These are phyloP conservation scores for Cymbopogon flexuosus DNA, from an alignment of 202 grass and related monocot genomes.

Conservation along the genomic window DNA sequence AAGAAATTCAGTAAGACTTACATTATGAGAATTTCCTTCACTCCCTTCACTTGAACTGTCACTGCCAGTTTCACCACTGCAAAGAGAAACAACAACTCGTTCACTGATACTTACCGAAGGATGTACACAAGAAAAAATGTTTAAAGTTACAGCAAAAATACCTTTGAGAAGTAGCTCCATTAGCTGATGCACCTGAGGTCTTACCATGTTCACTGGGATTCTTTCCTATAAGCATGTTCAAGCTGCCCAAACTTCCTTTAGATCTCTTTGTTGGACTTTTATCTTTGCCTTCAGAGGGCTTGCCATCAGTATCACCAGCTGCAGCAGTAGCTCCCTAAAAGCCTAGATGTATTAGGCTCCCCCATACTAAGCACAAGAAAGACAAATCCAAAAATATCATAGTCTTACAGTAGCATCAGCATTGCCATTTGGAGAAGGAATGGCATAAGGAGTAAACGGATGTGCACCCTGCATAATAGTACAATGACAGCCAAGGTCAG, in stretches of 20 bases:
- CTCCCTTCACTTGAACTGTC: slow-evolving; percentile 87
- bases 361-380: slow-evolving; percentile 10
- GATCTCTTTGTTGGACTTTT: slow-evolving; percentile 77
- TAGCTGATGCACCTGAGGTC: slow-evolving; percentile 70
- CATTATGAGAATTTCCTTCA: slow-evolving; percentile 86
- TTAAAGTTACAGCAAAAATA: slow-evolving; percentile 41
- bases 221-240: slow-evolving; percentile 90
- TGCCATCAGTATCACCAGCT: slow-evolving; percentile 56
- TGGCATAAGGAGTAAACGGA: slow-evolving; percentile 75
- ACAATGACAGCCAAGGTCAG: slow-evolving; percentile 26
- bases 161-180: slow-evolving; percentile 70
- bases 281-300: slow-evolving; percentile 75
- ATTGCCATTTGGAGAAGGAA: slow-evolving; percentile 64
- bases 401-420: slow-evolving; percentile 74
- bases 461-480: slow-evolving; percentile 58
- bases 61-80: slow-evolving; percentile 78
- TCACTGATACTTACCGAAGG: slow-evolving; percentile 28
- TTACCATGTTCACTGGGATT: slow-evolving; percentile 58
- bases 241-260: slow-evolving; percentile 93
- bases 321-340: slow-evolving; percentile 59
- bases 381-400: slow-evolving; percentile 1
- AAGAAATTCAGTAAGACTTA: slow-evolving; percentile 31
- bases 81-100: slow-evolving; percentile 30
- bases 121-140: slow-evolving; percentile 13
- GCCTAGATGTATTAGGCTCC: slow-evolving; percentile 39